A percentile compares a stretch with the other conserved stretches of the same genome.
Evolutionary conservation across 2,329 filamentous ascomycete genomes (phyloP).

Genomic region (Xylaria sp.): DNA sequence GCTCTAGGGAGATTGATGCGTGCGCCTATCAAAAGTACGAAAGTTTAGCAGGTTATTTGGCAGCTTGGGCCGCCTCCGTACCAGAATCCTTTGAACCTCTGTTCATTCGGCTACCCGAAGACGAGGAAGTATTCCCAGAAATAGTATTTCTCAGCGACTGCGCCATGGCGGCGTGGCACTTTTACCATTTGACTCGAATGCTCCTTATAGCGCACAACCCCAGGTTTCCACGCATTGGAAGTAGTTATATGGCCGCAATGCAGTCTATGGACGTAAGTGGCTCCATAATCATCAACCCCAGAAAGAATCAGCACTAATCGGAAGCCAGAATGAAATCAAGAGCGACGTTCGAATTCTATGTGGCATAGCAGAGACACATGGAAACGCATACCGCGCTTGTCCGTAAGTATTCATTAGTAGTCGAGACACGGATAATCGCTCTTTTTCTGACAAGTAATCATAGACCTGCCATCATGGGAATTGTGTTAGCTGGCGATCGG

Average conservation of each 20-base stretch:
- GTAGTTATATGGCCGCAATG: constrained; percentile 3
- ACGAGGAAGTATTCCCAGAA: constrained; percentile 7
- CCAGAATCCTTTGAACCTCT: constrained; percentile 15
- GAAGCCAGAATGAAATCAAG: constrained; percentile 2
- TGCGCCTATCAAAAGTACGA: background rate
- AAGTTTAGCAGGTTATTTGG: background rate
- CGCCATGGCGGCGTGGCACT: constrained; percentile 14
- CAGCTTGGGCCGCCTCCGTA: background rate
- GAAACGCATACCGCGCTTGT: background rate
- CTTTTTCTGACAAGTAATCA: background rate
- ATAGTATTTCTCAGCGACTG: constrained; percentile 14
- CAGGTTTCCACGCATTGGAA: constrained; percentile 3
- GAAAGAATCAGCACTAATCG: background rate
- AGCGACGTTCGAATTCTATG: constrained; percentile 7
- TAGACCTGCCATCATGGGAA: constrained; percentile 8
- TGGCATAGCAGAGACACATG: constrained; percentile 11
- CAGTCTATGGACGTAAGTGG: constrained; percentile 3
- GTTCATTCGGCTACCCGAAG: background rate
- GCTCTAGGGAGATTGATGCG: background rate
- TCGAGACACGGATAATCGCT: background rate
- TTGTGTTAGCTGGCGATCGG: constrained; percentile 3
- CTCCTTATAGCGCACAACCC: constrained; percentile 16
- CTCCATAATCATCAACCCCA: background rate
- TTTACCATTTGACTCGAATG: constrained; percentile 14
- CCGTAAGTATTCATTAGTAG: constrained; percentile 6